Base-by-base conservation (phyloP, 2,329 filamentous ascomycete species). In the Sclerotinia glacialis region DNA sequence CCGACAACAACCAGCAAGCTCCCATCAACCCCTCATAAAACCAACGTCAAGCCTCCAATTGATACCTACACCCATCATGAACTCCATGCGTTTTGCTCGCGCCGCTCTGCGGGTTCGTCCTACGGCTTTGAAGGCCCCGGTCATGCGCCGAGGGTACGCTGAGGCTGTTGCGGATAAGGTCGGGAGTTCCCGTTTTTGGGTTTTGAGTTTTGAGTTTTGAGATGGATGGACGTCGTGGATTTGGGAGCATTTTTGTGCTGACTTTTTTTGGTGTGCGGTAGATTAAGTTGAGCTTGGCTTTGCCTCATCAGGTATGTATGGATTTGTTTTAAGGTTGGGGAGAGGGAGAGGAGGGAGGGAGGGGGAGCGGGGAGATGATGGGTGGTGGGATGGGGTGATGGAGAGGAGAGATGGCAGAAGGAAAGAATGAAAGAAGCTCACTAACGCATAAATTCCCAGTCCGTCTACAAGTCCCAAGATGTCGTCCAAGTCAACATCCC, bases 401-500 rank as follows among this genome's bases (percentile, higher is more conserved):
- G 56, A 11, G 21, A 18, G 53, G 47, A 47, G 16, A 56, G 50
- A 59, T 53, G 64, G 54, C 40, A 50, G 40, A 58, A 47, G 46
- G 23, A 16, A 7, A 47, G 0, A 59, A 40, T 37, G 61, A 49
- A 52, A 42, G 26, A 53, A 49, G 37, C 61, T 44, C 66, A 65
- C 69, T 69, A 71, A 76, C 71, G 69, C 74, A 72, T 74, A 84
- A 64, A 68, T 68, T 65, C 82, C 77, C 78, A 93, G 90, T 82
- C 89, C 76, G 82, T 89, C 82, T 89, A 86, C 84, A 86, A 85
- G 80, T 88, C 82, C 74, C 82, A 87, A 76, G 85, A 86, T 78
- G 85, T 88, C 78, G 89, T 98, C 78, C 95, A 99, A 85, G 95
- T 99, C 85, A 99, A 99, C 87, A 89, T 99, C 78, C 90, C 95